Evolutionary conservation across 2,329 filamentous ascomycete species (phyloP), one percentile per base, ranked within the genome.

Genomic region (Tothia fuscella): DNA sequence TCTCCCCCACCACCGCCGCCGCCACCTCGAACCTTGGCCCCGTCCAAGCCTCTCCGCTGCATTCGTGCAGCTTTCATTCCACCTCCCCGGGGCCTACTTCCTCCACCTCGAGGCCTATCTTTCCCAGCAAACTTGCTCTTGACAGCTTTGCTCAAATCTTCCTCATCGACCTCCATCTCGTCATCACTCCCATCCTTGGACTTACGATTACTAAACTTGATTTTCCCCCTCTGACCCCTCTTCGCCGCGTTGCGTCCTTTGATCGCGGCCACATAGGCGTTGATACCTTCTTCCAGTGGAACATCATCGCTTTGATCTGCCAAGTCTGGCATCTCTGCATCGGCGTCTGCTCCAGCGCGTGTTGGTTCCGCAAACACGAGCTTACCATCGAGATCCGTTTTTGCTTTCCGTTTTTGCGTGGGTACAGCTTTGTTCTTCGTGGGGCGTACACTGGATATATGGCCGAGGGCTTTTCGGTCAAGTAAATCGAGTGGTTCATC

Each of bases 401-500:
- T 82, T 41, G 78, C 78, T 60, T 80, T 82, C 9, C 60, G 62
- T 42, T 56, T 65, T 44, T 59, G 63, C 48, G 49, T 52, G 7
- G 57, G 58, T 13, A 67, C 68, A 52, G 71, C 70, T 56, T 74
- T 74, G 50, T 72, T 61, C 56, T 77, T 80, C 42, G 73, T 63
- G 3, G 88, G 89, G 60, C 87, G 89, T 9, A 86, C 94, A 4
- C 84, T 85, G 3, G 88, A 94, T 54, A 98, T 95, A 58, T 86
- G 91, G 41, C 86, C 89, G 31, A 98, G 74, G 6, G 88, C 86
- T 56, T 80, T 81, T 47, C 85, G 82, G 54, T 91, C 89, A 13
- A 98, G 75, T 34, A 98, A 74, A 65, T 98, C 91, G 31, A 98
- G 79, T 1, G 91, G 91, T 59, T 96, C 91, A 52, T 93, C 84